Percentiles rank a stretch among this genome's conserved stretches.
Evolutionary conservation across 331 rosid genomes (phyloP).

Genomic region (Acacia concinna): DNA sequence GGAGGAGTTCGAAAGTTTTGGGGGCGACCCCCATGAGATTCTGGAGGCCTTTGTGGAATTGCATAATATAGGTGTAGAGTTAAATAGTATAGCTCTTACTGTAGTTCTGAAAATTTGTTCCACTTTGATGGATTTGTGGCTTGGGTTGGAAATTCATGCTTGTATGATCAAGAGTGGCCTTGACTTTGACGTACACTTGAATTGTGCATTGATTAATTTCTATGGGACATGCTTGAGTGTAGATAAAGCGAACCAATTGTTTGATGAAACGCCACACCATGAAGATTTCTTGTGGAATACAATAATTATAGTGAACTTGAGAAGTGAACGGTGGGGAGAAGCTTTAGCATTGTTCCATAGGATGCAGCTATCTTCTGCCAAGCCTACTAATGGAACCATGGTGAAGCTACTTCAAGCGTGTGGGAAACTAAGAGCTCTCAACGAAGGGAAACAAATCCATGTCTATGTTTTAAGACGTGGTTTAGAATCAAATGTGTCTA

Average conservation of each 20-base stretch:
- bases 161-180: conserved; percentile 57
- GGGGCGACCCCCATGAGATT: conserved; percentile 47
- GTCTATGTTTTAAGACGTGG: conserved; percentile 59
- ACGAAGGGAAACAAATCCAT: conserved; percentile 72
- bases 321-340: conserved; percentile 54
- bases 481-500: conserved; percentile 41
- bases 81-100: conserved; percentile 49
- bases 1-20: conserved; percentile 51
- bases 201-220: conserved; percentile 55
- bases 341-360: conserved; percentile 46
- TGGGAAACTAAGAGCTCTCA: conserved; percentile 62
- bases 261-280: conserved; percentile 44
- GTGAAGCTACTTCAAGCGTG: conserved; percentile 66
- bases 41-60: conserved; percentile 50
- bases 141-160: conserved; percentile 63
- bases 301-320: conserved; percentile 53
- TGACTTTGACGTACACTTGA: conserved; percentile 53
- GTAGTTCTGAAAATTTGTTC: conserved; percentile 55
- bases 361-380: conserved; percentile 52
- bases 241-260: conserved; percentile 55
- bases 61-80: conserved; percentile 41
- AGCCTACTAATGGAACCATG: conserved; percentile 42
- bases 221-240: conserved; percentile 56
- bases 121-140: conserved; percentile 40
- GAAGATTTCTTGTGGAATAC: conserved; percentile 70